These are phyloP conservation scores for Stylonectria norvegica DNA, from an alignment of 2,329 filamentous ascomycete species.

Conservation along the genomic window DNA sequence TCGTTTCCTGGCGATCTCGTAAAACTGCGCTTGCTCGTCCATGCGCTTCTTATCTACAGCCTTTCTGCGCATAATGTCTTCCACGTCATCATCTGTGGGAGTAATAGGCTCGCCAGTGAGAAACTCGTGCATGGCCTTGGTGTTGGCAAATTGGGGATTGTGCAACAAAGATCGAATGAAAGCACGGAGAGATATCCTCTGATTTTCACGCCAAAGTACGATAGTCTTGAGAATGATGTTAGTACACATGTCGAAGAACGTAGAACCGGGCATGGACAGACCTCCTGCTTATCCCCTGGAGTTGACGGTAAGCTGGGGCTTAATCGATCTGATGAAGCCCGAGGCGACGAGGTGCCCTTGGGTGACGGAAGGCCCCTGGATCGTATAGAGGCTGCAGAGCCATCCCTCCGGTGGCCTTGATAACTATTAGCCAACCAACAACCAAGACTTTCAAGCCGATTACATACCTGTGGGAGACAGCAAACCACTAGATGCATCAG, in stretches of 20 bases:
- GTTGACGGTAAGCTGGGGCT: constrained; percentile 24
- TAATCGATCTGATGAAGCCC: constrained; percentile 31
- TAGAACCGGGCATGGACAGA: constrained; percentile 11
- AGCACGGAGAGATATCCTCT: constrained; percentile 85
- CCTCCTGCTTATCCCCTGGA: constrained; percentile 24
- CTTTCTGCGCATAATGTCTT: constrained; percentile 77
- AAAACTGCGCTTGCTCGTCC: constrained; percentile 90
- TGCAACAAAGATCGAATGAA: constrained; percentile 84
- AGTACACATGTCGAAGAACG: constrained; percentile 12
- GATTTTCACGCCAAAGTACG: constrained; percentile 77
- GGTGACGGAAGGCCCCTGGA: constrained; percentile 32
- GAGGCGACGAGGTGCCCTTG: constrained; percentile 26
- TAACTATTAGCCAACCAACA: constrained; percentile 8
- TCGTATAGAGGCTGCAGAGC: constrained; percentile 29
- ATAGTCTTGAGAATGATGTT: constrained; percentile 43
- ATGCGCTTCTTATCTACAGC: constrained; percentile 82
- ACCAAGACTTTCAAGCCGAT: background rate
- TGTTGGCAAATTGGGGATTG: constrained; percentile 78
- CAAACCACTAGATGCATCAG: constrained; percentile 22
- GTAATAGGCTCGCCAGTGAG: constrained; percentile 69
- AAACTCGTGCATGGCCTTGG: constrained; percentile 81
- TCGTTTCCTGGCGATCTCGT: constrained; percentile 87
- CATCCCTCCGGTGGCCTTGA: constrained; percentile 23
- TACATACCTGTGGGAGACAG: constrained; percentile 27
- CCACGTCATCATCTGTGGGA: constrained; percentile 75